Evolutionary conservation across 495 filamentous ascomycete genomes (phyloP).

Genomic region (Clavariopsis aquatica): DNA sequence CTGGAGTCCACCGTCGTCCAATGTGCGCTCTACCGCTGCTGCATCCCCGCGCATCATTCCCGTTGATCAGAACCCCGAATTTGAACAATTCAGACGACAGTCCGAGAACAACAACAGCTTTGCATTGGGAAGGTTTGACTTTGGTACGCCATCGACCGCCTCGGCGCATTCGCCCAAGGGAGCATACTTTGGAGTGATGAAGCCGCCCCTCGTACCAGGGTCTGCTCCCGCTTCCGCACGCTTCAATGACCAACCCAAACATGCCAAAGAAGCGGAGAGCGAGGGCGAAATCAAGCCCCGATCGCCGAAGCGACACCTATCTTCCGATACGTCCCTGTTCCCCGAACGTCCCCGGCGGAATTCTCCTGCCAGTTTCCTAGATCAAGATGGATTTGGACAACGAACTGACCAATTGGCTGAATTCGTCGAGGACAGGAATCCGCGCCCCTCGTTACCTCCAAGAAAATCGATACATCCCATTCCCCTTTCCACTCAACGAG

Average conservation of each 20-base stretch:
- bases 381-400: conserved; percentile 21
- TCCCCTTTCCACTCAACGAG: conserved; percentile 45
- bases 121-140: conserved; percentile 40
- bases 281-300: conserved; percentile 31
- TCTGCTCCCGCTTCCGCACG: conserved; percentile 1
- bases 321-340: conserved; percentile 47
- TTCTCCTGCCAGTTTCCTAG: conserved; percentile 39
- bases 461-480: conserved; percentile 24
- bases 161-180: conserved; percentile 46
- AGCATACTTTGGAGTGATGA: conserved; percentile 28
- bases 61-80: conserved; percentile 71
- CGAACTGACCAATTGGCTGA: conserved; percentile 29
- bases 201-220: conserved; percentile 35
- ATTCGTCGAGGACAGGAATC: conserved; percentile 52
- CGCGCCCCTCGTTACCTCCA: conserved; percentile 53
- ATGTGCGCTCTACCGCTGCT: conserved; percentile 66
- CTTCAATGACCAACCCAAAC: conserved; percentile 4
- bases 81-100: conserved; percentile 72
- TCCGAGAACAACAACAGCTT: conserved; percentile 58
- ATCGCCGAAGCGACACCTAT: conserved; percentile 45
- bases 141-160: conserved; percentile 6
- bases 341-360: conserved; percentile 42
- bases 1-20: conserved; percentile 70
- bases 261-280: conserved; percentile 10
- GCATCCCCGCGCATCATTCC: conserved; percentile 68